Evolutionary conservation across 2,329 filamentous ascomycete species (phyloP).

Genomic region (Albophoma yamanashiensis): DNA sequence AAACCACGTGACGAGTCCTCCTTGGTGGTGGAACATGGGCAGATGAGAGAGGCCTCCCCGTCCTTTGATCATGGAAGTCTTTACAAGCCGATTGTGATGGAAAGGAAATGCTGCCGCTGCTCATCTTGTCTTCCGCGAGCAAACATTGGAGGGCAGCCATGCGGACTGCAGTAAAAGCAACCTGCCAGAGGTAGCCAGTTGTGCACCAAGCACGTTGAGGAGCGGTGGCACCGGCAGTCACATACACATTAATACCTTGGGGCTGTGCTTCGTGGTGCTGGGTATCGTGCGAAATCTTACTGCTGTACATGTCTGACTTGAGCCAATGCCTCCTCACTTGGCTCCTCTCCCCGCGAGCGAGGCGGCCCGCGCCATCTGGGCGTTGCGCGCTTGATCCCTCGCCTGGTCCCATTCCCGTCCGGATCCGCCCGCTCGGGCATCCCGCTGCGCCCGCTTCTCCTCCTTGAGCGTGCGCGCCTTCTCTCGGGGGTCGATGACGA

Average conservation of each 20-base stretch:
- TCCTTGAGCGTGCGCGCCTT: conserved; percentile 64
- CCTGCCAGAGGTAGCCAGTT: not conserved
- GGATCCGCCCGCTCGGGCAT: conserved; percentile 38
- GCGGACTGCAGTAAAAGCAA: not conserved
- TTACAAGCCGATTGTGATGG: not conserved
- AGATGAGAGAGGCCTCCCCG: not conserved
- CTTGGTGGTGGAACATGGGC: too few relatives aligned
- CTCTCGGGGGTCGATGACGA: conserved; percentile 87
- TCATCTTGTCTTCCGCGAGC: not conserved
- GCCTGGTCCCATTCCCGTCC: conserved; percentile 46
- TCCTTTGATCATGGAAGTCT: not conserved
- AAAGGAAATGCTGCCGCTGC: not conserved
- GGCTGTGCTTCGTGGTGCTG: not conserved
- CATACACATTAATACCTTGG: not conserved
- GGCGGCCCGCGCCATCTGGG: conserved; percentile 41
- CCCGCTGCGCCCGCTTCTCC: conserved; percentile 49
- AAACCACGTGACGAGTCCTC: not conserved
- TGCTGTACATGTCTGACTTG: too few relatives aligned
- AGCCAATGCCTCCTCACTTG: conserved; percentile 24
- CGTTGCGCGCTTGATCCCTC: conserved; percentile 39
- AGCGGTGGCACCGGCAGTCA: not conserved
- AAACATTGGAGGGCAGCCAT: not conserved
- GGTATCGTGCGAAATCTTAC: not conserved
- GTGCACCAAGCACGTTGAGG: not conserved
- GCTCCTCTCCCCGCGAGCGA: conserved; percentile 47